These are phyloP conservation scores for Colletotrichum sp. DNA, from an alignment of 2,329 filamentous ascomycete genomes.

Conservation along the genomic window DNA sequence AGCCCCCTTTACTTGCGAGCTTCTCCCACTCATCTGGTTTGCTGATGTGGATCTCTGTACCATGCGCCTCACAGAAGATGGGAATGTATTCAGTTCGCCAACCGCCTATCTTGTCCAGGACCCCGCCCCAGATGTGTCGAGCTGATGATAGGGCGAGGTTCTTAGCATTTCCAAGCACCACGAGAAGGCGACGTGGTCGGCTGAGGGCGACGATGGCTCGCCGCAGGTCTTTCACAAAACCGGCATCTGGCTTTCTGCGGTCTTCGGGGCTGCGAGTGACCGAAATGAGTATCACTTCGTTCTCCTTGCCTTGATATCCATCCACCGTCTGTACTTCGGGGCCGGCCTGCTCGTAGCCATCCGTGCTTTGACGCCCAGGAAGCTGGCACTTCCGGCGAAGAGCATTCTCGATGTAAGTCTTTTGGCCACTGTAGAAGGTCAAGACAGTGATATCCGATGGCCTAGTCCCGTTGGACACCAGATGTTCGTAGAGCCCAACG, in stretches of 20 bases:
- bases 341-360: conserved; percentile 25
- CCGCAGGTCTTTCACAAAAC: conserved; percentile 73
- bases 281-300: conserved; percentile 81
- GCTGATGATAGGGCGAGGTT: conserved; percentile 42
- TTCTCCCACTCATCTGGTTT: conserved; percentile 57
- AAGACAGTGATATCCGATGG: conserved; percentile 74
- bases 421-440: conserved; percentile 88
- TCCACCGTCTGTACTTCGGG: conserved; percentile 70
- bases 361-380: background rate
- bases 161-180: conserved; percentile 79
- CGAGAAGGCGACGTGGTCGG: conserved; percentile 79
- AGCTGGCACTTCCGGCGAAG: conserved; percentile 33
- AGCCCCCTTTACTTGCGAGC: conserved; percentile 10
- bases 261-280: conserved; percentile 73
- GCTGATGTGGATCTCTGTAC: conserved; percentile 52
- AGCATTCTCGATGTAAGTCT: conserved; percentile 63
- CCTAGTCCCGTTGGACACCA: conserved; percentile 69
- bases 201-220: conserved; percentile 64
- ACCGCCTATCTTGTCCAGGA: conserved; percentile 46
- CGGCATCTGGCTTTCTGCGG: conserved; percentile 54
- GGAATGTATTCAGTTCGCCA: conserved; percentile 54
- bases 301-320: conserved; percentile 90
- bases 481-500: conserved; percentile 72
- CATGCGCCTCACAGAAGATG: conserved; percentile 67
- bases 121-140: conserved; percentile 52